A percentile compares a stretch with the other conserved stretches of the same genome.
phyloP scores from a whole-genome alignment of 2,329 filamentous ascomycete genomes.

The Xylariales sp. region DNA sequence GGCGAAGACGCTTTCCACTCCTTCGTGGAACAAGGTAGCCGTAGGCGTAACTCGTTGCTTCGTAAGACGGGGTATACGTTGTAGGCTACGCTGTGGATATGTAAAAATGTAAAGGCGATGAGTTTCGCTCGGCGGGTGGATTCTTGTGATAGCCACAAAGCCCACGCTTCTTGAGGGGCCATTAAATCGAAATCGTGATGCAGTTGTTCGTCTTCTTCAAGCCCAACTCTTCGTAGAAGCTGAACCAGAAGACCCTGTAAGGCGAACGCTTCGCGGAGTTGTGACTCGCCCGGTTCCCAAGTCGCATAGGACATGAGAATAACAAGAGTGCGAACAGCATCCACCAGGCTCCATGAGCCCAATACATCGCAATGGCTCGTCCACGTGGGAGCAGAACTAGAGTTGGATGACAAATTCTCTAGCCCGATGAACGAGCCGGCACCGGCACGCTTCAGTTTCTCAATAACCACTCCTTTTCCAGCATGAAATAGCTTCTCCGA shows the following conservation, averaged over 20 bases:
- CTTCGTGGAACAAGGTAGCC: conserved; percentile 9
- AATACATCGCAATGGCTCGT: no score
- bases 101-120: conserved; percentile 9
- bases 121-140: conserved; percentile 5
- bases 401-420: no score
- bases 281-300: conserved; percentile 3
- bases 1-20: conserved; percentile 9
- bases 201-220: conserved; percentile 6
- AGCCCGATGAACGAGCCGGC: no score
- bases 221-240: conserved; percentile 1
- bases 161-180: not conserved
- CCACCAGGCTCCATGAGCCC: no score
- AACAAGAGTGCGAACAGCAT: not conserved
- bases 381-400: no score
- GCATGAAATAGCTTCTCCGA: conserved; percentile 14
- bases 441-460: not conserved
- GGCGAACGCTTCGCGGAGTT: not conserved
- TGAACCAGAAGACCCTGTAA: conserved; percentile 4
- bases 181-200: not conserved
- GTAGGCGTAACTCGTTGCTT: conserved; percentile 8
- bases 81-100: conserved; percentile 11
- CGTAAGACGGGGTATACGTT: conserved; percentile 7
- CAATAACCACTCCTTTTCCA: not conserved
- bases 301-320: conserved; percentile 14
- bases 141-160: conserved; percentile 2